A percentile compares a stretch with the other conserved stretches of the same genome.
These are phyloP conservation scores for Serendipita sp. DNA, from an alignment of 768 basidiomycete species.

Conservation along the genomic window DNA sequence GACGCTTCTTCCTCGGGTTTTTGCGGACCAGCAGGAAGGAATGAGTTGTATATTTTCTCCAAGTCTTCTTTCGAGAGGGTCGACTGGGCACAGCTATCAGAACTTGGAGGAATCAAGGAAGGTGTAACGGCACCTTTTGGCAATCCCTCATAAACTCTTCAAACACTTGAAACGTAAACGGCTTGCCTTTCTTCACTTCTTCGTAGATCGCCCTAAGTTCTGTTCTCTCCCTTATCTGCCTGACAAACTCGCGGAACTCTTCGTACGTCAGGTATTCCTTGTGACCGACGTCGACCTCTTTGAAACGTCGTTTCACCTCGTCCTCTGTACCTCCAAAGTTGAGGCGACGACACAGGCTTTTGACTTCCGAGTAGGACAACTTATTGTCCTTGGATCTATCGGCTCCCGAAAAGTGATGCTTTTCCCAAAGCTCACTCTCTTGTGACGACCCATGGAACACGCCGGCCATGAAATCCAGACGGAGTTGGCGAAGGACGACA, in stretches of 20 bases:
- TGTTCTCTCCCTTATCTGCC: conserved; percentile 44
- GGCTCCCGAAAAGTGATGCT: conserved; percentile 65
- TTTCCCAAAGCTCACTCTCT: conserved; percentile 50
- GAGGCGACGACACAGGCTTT: conserved; percentile 51
- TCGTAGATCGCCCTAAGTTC: conserved; percentile 48
- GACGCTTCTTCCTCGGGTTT: neutral
- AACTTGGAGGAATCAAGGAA: conserved; percentile 15
- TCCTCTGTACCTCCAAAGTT: conserved; percentile 43
- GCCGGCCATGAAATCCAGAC: neutral
- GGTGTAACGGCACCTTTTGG: conserved; percentile 30
- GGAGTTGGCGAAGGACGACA: neutral
- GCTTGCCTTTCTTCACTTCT: conserved; percentile 14
- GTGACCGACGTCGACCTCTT: conserved; percentile 19
- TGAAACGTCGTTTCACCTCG: conserved; percentile 43
- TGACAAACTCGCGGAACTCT: neutral
- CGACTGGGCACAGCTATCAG: conserved; percentile 17
- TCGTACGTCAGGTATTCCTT: neutral
- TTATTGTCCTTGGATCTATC: conserved; percentile 46
- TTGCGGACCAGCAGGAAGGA: neutral
- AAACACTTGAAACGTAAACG: conserved; percentile 27
- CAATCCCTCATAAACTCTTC: conserved; percentile 32
- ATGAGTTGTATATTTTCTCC: neutral
- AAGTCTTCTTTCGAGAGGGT: neutral
- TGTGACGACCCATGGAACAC: neutral
- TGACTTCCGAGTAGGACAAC: conserved; percentile 54